Conservation (phyloP, 345 rosid species). For the Boechera stricta region DNA sequence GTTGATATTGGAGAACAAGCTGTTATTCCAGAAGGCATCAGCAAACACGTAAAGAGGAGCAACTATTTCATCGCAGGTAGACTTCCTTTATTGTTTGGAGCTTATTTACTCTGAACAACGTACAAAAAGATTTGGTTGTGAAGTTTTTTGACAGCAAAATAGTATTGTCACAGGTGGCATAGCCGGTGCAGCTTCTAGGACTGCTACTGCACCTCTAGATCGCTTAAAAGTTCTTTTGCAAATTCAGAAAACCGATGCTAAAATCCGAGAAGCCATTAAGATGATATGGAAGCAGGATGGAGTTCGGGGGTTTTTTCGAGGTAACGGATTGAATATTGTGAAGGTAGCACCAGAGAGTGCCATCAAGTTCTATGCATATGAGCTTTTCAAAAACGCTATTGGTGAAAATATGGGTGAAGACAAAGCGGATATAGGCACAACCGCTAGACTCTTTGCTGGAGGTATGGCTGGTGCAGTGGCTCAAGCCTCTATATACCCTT, state of each 20-base stretch:
- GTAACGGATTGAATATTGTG: constrained; percentile 80
- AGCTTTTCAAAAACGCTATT: constrained; percentile 67
- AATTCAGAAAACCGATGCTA: constrained; percentile 71
- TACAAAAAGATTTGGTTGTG: background rate
- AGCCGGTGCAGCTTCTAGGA: constrained; percentile 91
- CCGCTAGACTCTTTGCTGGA: constrained; percentile 76
- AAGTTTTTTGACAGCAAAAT: constrained; percentile 8
- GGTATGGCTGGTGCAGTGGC: constrained; percentile 97
- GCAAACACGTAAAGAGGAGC: constrained; percentile 73
- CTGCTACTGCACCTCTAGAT: constrained; percentile 91
- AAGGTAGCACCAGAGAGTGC: constrained; percentile 98
- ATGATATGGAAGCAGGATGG: constrained; percentile 73
- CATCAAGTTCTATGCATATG: constrained; percentile 79
- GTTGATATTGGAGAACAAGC: constrained; percentile 93
- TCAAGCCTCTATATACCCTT: constrained; percentile 81
- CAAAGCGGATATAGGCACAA: constrained; percentile 62
- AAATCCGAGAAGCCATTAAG: constrained; percentile 66
- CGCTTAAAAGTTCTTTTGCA: constrained; percentile 85
- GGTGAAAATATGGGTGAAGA: constrained; percentile 57
- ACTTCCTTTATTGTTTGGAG: background rate
- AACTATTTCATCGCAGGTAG: constrained; percentile 74
- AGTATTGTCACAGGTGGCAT: constrained; percentile 59
- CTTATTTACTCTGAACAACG: background rate
- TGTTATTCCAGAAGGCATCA: constrained; percentile 82
- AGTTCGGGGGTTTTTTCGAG: constrained; percentile 69